Base-by-base conservation (phyloP, 2,329 filamentous ascomycete genomes). In the Xylariaceae sp. region DNA sequence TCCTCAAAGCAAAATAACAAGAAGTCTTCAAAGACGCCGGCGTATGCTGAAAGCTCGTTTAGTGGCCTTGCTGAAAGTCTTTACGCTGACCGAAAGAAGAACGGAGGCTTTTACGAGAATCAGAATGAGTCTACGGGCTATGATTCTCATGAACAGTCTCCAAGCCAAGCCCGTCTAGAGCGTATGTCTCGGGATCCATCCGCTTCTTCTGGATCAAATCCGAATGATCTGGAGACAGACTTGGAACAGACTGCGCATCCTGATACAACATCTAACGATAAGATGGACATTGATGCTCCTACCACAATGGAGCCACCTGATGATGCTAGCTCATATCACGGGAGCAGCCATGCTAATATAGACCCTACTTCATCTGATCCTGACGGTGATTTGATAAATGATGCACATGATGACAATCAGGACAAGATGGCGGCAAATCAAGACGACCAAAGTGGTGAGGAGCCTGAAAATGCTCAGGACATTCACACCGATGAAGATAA, bases 11-110 rank as follows among this genome's bases (percentile, higher is more conserved):
- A 20, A 14, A 42, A 41, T 14, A 42, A 41, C 7, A 20, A 18
- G 23, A 26, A 16, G 51, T 48, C 20, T 26, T 26, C n/a, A n/a
- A 29, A 29, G 44, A 10, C 46, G 29, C 48, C 48, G 14, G 14
- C 14, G 7, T 23, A 53, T 37, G 18, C 37, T 14, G 29, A 47
- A 19, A 56, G 54, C 29, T 56, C 60, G 10, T 65, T 68, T 9
- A 65, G 65, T n/a, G 52, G 64, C 29, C 42, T 67, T 14, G 67
- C 63, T 2, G 57, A 67, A 46, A 61, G 63, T 14, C 54, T 67
- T 37, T 68, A 69, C 48, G 57, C 59, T 2, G 48, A 56, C 18
- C 67, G 57, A 29, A 62, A 63, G 32, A 59, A 55, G 19, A 59
- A 47, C 29, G 29, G 46, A 1, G 41, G 40, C 29, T 5, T 47